Conservation (phyloP, 768 basidiomycete species). For the Artomyces pyxidatus region DNA sequence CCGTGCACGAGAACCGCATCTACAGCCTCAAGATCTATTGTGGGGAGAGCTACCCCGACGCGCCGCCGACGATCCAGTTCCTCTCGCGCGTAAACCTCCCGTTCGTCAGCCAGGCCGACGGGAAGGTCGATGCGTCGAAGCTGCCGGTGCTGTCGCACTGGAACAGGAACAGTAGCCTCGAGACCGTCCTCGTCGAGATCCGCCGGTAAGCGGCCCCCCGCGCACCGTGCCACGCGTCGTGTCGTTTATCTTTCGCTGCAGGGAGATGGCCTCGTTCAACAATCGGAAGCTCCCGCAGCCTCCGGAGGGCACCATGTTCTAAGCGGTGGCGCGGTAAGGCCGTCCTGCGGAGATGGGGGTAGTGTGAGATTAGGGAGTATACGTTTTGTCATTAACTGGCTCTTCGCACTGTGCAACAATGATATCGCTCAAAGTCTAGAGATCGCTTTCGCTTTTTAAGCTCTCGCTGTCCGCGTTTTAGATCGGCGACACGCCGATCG, state of each 20-base stretch:
- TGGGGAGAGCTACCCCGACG: slow-evolving; percentile 66
- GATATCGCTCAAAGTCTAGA: too few relatives aligned
- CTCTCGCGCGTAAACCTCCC: slow-evolving; percentile 88
- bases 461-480: too few relatives aligned
- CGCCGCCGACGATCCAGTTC: slow-evolving; percentile 76
- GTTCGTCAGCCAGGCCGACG: slow-evolving; percentile 70
- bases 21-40: slow-evolving; percentile 92
- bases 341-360: too few relatives aligned
- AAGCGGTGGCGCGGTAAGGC: too few relatives aligned
- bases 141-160: slow-evolving; percentile 69
- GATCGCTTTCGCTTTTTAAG: too few relatives aligned
- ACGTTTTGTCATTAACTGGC: too few relatives aligned
- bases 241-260: slow-evolving; percentile 22
- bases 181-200: slow-evolving; percentile 88
- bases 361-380: too few relatives aligned
- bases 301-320: slow-evolving; percentile 76
- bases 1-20: slow-evolving; percentile 97
- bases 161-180: slow-evolving; percentile 71
- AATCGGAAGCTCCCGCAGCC: slow-evolving; percentile 96
- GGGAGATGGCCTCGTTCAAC: slow-evolving; percentile 89
- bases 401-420: too few relatives aligned
- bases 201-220: slow-evolving; percentile 51
- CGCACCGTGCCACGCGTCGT: neutral
- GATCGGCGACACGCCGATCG: too few relatives aligned
- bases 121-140: slow-evolving; percentile 69